Evolutionary conservation across 169 alveolate genomes (phyloP), one percentile per base, ranked within the genome.

Genomic region (Cryptosporidium andersoni): DNA sequence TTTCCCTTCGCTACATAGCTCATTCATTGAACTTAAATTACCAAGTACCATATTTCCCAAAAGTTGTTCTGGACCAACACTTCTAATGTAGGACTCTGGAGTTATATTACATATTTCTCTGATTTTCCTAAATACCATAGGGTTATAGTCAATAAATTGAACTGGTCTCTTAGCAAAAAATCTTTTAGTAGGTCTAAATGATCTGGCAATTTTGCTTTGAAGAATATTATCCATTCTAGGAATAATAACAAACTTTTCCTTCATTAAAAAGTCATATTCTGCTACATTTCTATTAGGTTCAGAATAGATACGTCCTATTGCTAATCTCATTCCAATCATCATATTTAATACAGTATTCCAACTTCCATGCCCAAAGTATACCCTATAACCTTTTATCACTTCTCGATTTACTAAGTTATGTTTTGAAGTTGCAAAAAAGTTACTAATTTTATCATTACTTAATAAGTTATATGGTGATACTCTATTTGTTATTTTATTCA

Each of bases 41-140:
- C 99, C 98, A 82, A 96, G 91, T n/a, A 95, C 94, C 95, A 96
- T 93, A 80, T 95, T 95, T 45, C 98, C 97, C 58, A 94, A 91
- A 53, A 97, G 91, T 88, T 96, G 98, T 88, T 97, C 99, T 4
- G 99, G 99, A 0, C 99, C 99, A 36, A 96, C 96, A 16, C 98
- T 95, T 88, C 96, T 92, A 55, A 96, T 81, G 82, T 97, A 97
- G 65, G 91, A 95, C 55, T 95, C 98, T 34, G 94, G 93, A 64
- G 93, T 89, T 58, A 97, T 92, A 4, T 97, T 96, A 66, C 94
- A 95, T 80, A 91, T 64, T 34, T 82, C 94, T 40, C 99, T 91
- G 8, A 97, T 92, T n/a, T 93, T 91, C 81, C 96, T 95, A 89
- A 97, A 97, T 14, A 96, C 98, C 90, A 94, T 91, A 12, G 99